Conservation (phyloP, 2,329 filamentous ascomycete genomes). For the Colletotrichum lindemuthianum region DNA sequence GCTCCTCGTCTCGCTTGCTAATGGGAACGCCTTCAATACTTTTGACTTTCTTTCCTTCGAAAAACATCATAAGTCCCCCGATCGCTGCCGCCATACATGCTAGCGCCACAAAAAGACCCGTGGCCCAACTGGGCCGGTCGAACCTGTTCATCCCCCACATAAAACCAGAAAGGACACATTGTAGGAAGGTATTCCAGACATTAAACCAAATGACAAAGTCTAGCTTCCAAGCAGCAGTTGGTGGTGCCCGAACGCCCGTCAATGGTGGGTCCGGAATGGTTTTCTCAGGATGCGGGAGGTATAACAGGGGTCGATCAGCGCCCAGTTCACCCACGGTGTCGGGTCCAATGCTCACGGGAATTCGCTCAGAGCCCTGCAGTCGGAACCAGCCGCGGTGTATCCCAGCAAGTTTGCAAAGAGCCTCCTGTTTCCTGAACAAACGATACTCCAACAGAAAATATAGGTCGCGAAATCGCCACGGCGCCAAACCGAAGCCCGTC, state of each 20-base stretch:
- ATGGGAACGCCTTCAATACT: constrained; percentile 75
- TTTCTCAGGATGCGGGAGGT: constrained; percentile 70
- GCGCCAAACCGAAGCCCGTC: constrained; percentile 84
- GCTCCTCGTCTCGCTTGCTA: constrained; percentile 63
- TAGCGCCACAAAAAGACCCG: constrained; percentile 80
- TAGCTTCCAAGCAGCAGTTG: constrained; percentile 78
- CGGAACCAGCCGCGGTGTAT: constrained; percentile 82
- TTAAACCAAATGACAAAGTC: constrained; percentile 84
- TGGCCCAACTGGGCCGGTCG: constrained; percentile 80
- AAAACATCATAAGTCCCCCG: constrained; percentile 75
- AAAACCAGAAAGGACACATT: constrained; percentile 76
- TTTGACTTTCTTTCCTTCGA: constrained; percentile 79
- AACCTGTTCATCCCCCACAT: constrained; percentile 86
- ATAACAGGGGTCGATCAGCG: constrained; percentile 50
- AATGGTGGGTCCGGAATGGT: constrained; percentile 74
- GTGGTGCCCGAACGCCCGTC: constrained; percentile 75
- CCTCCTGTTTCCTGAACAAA: constrained; percentile 59
- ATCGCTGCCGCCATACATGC: constrained; percentile 75
- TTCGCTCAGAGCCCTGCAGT: constrained; percentile 70
- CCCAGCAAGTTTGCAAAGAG: constrained; percentile 75
- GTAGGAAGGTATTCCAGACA: constrained; percentile 81
- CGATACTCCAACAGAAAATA: constrained; percentile 78
- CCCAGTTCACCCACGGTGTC: constrained; percentile 57
- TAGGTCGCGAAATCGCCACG: constrained; percentile 85
- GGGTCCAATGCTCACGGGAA: constrained; percentile 65